Evolutionary conservation across 306 rosid species (phyloP).

Genomic region (Hippophae gyantsensis): DNA sequence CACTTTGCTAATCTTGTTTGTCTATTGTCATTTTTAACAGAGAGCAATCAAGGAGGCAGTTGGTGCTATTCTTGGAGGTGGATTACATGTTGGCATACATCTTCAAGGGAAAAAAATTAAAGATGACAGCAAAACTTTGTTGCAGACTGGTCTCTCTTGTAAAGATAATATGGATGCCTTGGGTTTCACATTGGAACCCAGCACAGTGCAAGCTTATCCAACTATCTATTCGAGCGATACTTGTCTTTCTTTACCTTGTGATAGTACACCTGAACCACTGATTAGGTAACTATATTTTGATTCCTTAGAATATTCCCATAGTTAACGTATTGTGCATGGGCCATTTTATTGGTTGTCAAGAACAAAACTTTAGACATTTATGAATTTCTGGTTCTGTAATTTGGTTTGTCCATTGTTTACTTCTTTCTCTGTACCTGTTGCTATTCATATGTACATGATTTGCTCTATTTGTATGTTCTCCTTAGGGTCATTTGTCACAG

Average conservation of each 20-base stretch:
- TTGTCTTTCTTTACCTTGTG: slow-evolving; percentile 33
- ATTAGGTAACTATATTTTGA: slow-evolving; percentile 37
- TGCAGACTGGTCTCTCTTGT: slow-evolving; percentile 67
- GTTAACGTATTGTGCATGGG: too few relatives aligned
- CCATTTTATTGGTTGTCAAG: too few relatives aligned
- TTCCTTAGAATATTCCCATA: slow-evolving; percentile 4
- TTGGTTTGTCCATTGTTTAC: neutral
- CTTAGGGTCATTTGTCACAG: neutral
- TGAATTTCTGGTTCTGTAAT: neutral
- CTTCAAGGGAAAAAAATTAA: slow-evolving; percentile 65
- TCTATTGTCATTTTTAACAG: slow-evolving; percentile 27
- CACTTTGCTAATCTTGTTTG: neutral
- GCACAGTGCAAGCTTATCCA: slow-evolving; percentile 34
- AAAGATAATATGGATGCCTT: slow-evolving; percentile 64
- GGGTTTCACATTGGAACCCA: slow-evolving; percentile 71
- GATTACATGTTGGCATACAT: slow-evolving; percentile 59
- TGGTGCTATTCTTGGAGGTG: slow-evolving; percentile 60
- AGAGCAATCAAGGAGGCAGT: slow-evolving; percentile 77
- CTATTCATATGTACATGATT: too few relatives aligned
- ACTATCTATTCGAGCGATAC: slow-evolving; percentile 33
- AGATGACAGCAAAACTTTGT: slow-evolving; percentile 68
- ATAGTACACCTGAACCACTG: slow-evolving; percentile 24
- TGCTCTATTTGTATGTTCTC: neutral
- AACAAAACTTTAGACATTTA: too few relatives aligned
- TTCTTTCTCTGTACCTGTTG: neutral